These are phyloP conservation scores for Fusarium sp. DNA, from an alignment of 2,329 filamentous ascomycete species.

Conservation along the genomic window DNA sequence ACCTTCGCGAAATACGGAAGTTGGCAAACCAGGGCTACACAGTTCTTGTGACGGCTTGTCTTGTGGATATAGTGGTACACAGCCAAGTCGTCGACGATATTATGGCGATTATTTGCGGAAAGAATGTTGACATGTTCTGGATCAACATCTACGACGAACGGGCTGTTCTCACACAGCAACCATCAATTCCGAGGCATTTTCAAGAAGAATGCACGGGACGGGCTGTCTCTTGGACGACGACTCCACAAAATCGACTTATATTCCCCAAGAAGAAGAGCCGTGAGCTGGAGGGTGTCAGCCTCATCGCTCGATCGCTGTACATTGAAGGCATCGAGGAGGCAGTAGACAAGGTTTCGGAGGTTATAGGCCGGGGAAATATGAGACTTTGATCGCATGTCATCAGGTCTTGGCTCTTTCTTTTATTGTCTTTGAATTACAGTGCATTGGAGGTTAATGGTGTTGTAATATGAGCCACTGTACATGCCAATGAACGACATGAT, in stretches of 20 bases:
- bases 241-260: not conserved
- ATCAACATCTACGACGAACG: conserved; percentile 17
- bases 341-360: conserved; percentile 1
- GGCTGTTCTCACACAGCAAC: not conserved
- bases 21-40: conserved; percentile 7
- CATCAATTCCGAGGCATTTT: not conserved
- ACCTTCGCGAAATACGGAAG: conserved; percentile 25
- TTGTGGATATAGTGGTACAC: conserved; percentile 4
- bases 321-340: conserved; percentile 1
- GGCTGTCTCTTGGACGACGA: not conserved
- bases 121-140: conserved; percentile 19
- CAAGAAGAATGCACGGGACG: not conserved
- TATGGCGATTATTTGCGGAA: conserved; percentile 8
- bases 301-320: conserved; percentile 9
- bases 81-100: conserved; percentile 14
- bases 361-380: conserved; percentile 1
- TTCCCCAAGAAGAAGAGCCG: not conserved
- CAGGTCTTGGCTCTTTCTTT: not conserved
- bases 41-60: conserved; percentile 24
- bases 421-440: not conserved
- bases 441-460: not conserved
- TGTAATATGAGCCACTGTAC: not conserved
- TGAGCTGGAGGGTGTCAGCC: not conserved
- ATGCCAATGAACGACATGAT: not conserved
- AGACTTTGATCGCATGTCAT: not conserved